These are phyloP conservation scores for Fomitopsis palustris DNA, from an alignment of 1,284 basidiomycete genomes.

Conservation along the genomic window DNA sequence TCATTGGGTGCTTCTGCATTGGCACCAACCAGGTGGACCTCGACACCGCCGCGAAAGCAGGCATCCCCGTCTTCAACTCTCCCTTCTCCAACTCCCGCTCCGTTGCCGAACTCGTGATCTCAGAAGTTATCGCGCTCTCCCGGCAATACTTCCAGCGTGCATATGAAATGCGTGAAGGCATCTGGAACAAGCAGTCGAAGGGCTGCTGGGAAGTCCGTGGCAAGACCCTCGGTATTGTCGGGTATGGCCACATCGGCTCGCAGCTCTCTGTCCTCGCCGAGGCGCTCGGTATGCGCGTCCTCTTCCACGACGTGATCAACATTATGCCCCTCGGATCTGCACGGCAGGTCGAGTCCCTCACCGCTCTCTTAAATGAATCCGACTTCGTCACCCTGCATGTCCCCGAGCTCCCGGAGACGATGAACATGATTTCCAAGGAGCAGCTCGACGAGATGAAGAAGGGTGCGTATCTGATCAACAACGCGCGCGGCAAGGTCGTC, in stretches of 20 bases:
- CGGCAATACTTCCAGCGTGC: conserved; percentile 92
- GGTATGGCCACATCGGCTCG: conserved; percentile 98
- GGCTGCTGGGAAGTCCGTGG: conserved; percentile 98
- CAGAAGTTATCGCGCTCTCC: conserved; percentile 91
- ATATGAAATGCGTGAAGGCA: conserved; percentile 83
- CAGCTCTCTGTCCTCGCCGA: conserved; percentile 98
- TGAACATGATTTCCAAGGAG: conserved; percentile 82
- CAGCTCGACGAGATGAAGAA: conserved; percentile 93
- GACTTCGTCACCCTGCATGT: conserved; percentile 98
- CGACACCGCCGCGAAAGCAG: conserved; percentile 76
- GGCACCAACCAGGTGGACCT: conserved; percentile 99
- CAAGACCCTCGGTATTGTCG: conserved; percentile 97
- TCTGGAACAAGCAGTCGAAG: conserved; percentile 99
- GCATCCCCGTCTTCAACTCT: conserved; percentile 99
- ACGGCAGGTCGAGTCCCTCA: conserved; percentile 82
- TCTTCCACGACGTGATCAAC: conserved; percentile 95
- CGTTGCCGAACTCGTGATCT: conserved; percentile 96
- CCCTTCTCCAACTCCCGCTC: conserved; percentile 99
- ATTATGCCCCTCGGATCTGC: conserved; percentile 98
- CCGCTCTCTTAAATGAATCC: conserved; percentile 74
- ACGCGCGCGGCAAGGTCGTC: conserved; percentile 93
- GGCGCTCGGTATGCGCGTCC: conserved; percentile 92
- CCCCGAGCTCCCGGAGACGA: conserved; percentile 95
- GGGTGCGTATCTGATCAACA: conserved; percentile 96
- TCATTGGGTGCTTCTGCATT: conserved; percentile 99